Conservation (phyloP, 768 basidiomycete genomes). For the Kwoniella sp. region DNA sequence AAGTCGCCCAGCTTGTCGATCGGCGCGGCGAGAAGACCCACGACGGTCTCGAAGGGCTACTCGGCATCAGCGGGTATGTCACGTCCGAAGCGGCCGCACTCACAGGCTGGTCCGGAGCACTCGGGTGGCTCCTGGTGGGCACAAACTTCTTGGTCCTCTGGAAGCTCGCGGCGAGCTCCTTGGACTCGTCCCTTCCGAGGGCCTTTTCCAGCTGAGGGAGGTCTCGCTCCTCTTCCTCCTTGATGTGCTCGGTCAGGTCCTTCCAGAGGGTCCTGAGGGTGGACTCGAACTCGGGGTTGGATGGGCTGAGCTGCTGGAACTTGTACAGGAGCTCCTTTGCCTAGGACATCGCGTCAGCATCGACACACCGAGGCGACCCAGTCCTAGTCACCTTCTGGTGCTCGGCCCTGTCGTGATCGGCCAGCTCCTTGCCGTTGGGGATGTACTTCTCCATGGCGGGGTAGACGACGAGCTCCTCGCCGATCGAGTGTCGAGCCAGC, state of each 20-base stretch:
- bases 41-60: constrained; percentile 29
- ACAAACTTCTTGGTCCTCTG: constrained; percentile 29
- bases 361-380: background rate
- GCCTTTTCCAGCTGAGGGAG: constrained; percentile 18
- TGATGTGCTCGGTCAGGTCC: constrained; percentile 18
- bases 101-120: constrained; percentile 27
- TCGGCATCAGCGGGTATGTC: background rate
- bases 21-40: constrained; percentile 17
- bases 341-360: background rate
- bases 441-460: constrained; percentile 25
- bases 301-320: constrained; percentile 18
- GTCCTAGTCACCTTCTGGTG: constrained; percentile 9
- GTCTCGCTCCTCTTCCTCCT: constrained; percentile 20
- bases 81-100: background rate
- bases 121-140: constrained; percentile 24
- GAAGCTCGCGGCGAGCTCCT: constrained; percentile 8
- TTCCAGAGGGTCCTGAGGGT: constrained; percentile 17
- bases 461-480: constrained; percentile 28
- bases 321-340: constrained; percentile 22
- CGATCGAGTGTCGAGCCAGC: constrained; percentile 25
- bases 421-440: constrained; percentile 15
- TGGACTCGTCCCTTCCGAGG: constrained; percentile 7
- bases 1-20: constrained; percentile 27
- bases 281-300: constrained; percentile 9
- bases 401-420: constrained; percentile 20